Evolutionary conservation across 163 green algal species (phyloP).

Genomic region (Scenedesmus sp.): DNA sequence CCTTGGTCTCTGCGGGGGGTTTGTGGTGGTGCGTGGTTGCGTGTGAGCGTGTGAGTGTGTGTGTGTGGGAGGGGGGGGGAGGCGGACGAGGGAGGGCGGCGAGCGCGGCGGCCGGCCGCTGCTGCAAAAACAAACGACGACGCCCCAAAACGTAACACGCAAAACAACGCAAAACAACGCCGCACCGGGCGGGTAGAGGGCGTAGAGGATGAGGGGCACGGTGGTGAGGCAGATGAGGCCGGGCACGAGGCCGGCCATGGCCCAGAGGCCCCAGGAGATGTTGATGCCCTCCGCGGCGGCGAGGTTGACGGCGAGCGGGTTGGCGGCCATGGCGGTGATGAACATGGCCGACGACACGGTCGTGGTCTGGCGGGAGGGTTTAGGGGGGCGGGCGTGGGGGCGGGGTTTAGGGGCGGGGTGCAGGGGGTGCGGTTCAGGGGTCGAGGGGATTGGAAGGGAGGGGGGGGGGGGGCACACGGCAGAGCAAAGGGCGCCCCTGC

Average conservation of each 20-base stretch:
- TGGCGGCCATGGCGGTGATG: slow-evolving; percentile 99
- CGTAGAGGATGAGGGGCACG: slow-evolving; percentile 95
- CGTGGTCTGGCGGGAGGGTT: slow-evolving; percentile 55
- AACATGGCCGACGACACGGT: slow-evolving; percentile 89
- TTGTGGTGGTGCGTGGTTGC: not conserved
- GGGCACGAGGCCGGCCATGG: slow-evolving; percentile 90
- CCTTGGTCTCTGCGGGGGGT: slow-evolving; percentile 75
- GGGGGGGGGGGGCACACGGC: too few species aligned
- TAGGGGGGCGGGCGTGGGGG: not conserved
- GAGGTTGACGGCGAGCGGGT: slow-evolving; percentile 96
- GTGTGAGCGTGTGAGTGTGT: too few species aligned
- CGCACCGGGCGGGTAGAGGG: slow-evolving; percentile 90
- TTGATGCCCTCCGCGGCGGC: slow-evolving; percentile 82
- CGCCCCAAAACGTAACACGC: too few species aligned
- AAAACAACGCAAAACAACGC: not conserved
- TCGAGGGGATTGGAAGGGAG: too few species aligned
- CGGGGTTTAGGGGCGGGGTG: not conserved
- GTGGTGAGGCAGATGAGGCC: slow-evolving; percentile 87
- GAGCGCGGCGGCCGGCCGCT: too few species aligned
- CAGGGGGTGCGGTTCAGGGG: too few species aligned
- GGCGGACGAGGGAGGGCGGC: too few species aligned
- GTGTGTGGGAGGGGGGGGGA: too few species aligned
- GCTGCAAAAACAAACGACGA: too few species aligned
- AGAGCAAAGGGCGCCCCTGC: too few species aligned
- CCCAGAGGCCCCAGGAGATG: slow-evolving; percentile 96